These are phyloP conservation scores for Dioszegia aurantiaca DNA, from an alignment of 768 basidiomycete species.

Conservation along the genomic window DNA sequence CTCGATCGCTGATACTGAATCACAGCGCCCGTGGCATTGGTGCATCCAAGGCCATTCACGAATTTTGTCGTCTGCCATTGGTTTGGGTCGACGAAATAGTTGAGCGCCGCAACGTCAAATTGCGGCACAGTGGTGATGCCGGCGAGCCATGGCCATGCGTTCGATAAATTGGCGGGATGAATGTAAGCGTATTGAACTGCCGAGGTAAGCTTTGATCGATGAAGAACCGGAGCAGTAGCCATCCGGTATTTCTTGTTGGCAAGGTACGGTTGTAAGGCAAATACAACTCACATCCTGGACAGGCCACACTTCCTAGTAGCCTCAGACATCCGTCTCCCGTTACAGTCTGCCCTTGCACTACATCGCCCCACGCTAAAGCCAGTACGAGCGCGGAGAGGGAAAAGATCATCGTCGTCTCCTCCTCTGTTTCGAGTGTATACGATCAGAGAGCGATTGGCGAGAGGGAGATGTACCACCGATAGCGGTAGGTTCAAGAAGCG, in stretches of 20 bases:
- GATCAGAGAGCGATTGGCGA: no score
- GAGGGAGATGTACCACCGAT: no score
- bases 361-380: neutral
- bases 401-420: neutral
- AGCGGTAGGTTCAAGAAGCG: no score
- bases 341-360: constrained; percentile 10
- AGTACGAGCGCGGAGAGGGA: constrained; percentile 5
- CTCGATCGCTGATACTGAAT: constrained; percentile 49
- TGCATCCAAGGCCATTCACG: constrained; percentile 46
- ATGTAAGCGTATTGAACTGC: constrained; percentile 45
- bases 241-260: no score
- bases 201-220: neutral
- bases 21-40: constrained; percentile 38
- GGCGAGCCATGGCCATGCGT: constrained; percentile 48
- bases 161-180: constrained; percentile 42
- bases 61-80: constrained; percentile 48
- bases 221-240: neutral
- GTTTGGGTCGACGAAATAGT: constrained; percentile 44
- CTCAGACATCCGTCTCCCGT: constrained; percentile 33
- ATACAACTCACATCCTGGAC: constrained; percentile 41
- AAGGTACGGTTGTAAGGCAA: no score
- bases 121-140: constrained; percentile 36
- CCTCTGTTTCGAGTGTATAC: no score
- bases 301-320: constrained; percentile 40
- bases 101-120: constrained; percentile 45